Conservation (phyloP, 176 grass and related monocot genomes). For the Chrysopogon serrulatus region DNA sequence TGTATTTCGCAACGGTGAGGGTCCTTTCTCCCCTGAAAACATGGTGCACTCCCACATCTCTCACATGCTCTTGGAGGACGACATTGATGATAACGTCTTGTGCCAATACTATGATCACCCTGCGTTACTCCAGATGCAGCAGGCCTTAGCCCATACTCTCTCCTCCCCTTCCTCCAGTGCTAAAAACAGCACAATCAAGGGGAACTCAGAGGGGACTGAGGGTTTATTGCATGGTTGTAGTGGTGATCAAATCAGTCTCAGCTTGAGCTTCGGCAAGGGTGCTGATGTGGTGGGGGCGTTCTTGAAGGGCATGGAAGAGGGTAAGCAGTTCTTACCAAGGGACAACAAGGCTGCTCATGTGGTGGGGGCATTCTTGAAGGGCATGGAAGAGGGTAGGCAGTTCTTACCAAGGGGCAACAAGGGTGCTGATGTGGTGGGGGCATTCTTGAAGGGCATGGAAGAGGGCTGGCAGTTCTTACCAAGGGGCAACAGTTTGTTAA, state of each 20-base stretch:
- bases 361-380: background rate
- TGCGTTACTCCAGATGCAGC: conserved; percentile 14
- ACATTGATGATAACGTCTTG: conserved; percentile 7
- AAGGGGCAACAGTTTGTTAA: conserved; percentile 7
- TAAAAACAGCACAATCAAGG: background rate
- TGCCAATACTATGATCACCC: conserved; percentile 19
- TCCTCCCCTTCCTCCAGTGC: background rate
- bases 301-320: too few relatives aligned
- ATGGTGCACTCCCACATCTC: conserved; percentile 10
- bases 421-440: background rate
- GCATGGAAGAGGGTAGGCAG: too few relatives aligned
- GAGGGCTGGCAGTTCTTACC: conserved; percentile 54
- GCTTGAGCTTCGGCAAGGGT: conserved; percentile 3
- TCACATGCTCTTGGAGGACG: conserved; percentile 41
- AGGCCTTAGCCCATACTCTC: conserved; percentile 34
- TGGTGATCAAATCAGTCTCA: background rate
- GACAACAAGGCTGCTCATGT: background rate
- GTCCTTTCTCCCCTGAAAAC: background rate
- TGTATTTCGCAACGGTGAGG: background rate
- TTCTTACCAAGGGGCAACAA: conserved; percentile 28
- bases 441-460: conserved; percentile 38
- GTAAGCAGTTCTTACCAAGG: conserved; percentile 16
- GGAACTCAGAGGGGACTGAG: background rate
- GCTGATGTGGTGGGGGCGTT: background rate
- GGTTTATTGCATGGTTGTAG: background rate